Conservation (phyloP, 352 stramenopile species). For the Pythium guiyangense region DNA sequence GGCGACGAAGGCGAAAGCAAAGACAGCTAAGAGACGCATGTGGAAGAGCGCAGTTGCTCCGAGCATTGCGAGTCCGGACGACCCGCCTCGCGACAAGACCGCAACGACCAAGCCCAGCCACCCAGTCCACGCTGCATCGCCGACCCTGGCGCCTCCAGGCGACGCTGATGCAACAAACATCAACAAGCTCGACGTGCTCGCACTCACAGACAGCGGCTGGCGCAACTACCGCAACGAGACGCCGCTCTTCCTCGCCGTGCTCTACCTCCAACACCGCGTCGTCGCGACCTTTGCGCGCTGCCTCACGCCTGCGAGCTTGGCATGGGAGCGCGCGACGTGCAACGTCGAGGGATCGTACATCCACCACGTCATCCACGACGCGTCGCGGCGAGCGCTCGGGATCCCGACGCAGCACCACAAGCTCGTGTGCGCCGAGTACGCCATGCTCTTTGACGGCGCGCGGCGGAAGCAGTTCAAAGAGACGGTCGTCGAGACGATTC, state of each 20-base stretch:
- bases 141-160: not conserved
- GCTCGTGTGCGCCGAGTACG: slow-evolving; percentile 50
- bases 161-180: not conserved
- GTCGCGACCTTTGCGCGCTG: slow-evolving; percentile 27
- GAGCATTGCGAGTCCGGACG: slow-evolving; percentile 11
- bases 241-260: slow-evolving; percentile 53
- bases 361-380: slow-evolving; percentile 47
- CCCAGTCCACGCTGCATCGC: not conserved
- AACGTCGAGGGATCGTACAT: slow-evolving; percentile 72
- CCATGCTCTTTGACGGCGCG: slow-evolving; percentile 64
- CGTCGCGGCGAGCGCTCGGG: slow-evolving; percentile 23
- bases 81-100: not conserved
- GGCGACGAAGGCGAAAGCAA: too few relatives aligned
- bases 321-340: slow-evolving; percentile 50
- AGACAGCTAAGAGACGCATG: not conserved
- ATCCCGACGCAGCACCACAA: slow-evolving; percentile 12
- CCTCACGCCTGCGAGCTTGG: slow-evolving; percentile 35
- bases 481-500: slow-evolving; percentile 63
- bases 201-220: slow-evolving; percentile 38
- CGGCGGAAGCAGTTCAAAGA: slow-evolving; percentile 66
- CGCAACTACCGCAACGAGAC: slow-evolving; percentile 64
- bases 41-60: slow-evolving; percentile 14
- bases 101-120: not conserved
- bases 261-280: slow-evolving; percentile 47
- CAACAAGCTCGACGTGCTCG: slow-evolving; percentile 17